Evolutionary conservation across 352 stramenopile genomes (phyloP).

Genomic region (Pythium guiyangense): DNA sequence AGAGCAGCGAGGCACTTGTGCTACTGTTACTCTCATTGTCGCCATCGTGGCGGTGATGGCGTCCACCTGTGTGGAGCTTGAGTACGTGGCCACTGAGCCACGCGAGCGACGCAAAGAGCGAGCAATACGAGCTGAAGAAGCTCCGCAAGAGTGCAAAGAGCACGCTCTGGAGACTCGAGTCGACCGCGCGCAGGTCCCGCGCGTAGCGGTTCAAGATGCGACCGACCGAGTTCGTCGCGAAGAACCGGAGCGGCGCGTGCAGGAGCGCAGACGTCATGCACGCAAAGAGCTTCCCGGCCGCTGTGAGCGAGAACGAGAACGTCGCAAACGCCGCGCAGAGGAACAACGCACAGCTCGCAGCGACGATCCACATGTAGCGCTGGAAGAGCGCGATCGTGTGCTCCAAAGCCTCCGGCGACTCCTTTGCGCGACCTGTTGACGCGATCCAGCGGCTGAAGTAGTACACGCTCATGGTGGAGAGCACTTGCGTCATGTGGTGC

Average conservation of each 20-base stretch:
- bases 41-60: not conserved
- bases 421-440: constrained; percentile 6
- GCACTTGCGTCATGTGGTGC: constrained; percentile 28
- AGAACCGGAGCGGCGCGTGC: constrained; percentile 38
- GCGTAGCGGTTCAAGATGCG: constrained; percentile 40
- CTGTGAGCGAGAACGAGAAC: constrained; percentile 27
- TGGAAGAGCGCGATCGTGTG: constrained; percentile 11
- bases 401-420: not conserved
- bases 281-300: constrained; percentile 29
- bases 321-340: constrained; percentile 22
- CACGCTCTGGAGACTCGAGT: constrained; percentile 36
- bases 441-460: constrained; percentile 35
- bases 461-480: constrained; percentile 29
- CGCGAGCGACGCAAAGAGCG: constrained; percentile 27
- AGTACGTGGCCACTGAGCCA: constrained; percentile 37
- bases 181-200: constrained; percentile 23
- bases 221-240: constrained; percentile 38
- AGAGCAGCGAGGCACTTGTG: constrained; percentile 9
- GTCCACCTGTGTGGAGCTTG: constrained; percentile 10
- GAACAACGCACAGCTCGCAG: constrained; percentile 28
- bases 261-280: constrained; percentile 40
- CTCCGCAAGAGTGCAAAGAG: constrained; percentile 35
- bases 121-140: constrained; percentile 30
- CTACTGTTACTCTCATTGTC: not conserved
- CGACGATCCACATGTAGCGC: constrained; percentile 27